Evolutionary conservation across 192 early-diverging fungal species (phyloP).

Genomic region (Backusella psychrophila): DNA sequence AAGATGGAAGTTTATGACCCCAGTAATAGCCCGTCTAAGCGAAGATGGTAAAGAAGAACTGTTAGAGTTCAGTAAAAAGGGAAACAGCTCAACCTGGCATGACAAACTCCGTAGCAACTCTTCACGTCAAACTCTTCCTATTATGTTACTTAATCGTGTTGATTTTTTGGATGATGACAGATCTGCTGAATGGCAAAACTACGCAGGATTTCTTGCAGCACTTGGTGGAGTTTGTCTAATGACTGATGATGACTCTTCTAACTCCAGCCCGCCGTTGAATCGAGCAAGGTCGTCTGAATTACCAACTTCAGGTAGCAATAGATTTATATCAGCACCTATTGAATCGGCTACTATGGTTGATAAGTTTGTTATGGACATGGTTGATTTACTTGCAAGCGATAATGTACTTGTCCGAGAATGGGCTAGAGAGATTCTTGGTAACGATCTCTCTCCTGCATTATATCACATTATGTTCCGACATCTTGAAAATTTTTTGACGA

Average conservation of each 20-base stretch:
- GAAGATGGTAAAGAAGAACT: constrained; percentile 29
- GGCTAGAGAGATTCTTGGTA: constrained; percentile 78
- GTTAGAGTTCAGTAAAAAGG: not conserved
- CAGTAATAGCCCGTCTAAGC: constrained; percentile 13
- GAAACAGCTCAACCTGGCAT: not conserved
- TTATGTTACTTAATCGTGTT: not conserved
- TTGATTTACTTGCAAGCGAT: constrained; percentile 71
- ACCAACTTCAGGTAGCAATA: not conserved
- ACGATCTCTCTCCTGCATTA: constrained; percentile 64
- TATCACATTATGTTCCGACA: constrained; percentile 62
- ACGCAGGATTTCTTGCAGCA: constrained; percentile 79
- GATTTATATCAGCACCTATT: constrained; percentile 12
- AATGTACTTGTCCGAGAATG: constrained; percentile 71
- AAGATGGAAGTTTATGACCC: constrained; percentile 65
- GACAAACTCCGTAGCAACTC: constrained; percentile 21
- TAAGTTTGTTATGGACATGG: constrained; percentile 68
- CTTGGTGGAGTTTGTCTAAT: constrained; percentile 66
- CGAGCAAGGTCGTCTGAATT: not conserved
- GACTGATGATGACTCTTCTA: not conserved
- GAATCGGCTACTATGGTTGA: constrained; percentile 59
- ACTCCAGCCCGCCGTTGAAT: not conserved
- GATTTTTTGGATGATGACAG: constrained; percentile 34
- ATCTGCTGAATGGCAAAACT: constrained; percentile 75
- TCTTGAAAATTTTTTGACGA: constrained; percentile 50
- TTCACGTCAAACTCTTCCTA: not conserved